Evolutionary conservation across 306 rosid species (phyloP).

Genomic region (Medicago ruthenica): DNA sequence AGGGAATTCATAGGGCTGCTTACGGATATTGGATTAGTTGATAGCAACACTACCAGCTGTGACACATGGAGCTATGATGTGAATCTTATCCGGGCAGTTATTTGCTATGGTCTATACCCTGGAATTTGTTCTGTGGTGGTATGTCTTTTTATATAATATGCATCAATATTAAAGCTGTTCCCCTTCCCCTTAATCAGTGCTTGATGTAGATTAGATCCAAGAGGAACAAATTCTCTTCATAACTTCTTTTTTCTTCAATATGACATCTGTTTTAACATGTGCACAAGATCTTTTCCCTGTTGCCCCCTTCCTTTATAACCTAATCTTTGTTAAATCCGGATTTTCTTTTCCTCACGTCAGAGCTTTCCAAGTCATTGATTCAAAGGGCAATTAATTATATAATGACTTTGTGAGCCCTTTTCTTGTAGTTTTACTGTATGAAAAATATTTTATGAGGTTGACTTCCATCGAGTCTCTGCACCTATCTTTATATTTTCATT

Average conservation of each 20-base stretch:
- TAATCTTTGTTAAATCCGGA: slow-evolving; percentile 12
- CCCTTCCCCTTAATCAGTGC: slow-evolving; percentile 8
- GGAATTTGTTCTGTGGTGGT: slow-evolving; percentile 96
- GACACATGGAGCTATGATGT: slow-evolving; percentile 73
- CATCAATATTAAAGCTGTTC: slow-evolving; percentile 4
- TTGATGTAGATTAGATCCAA: slow-evolving; percentile 2
- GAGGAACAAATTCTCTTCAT: slow-evolving; percentile 5
- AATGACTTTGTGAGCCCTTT: slow-evolving; percentile 19
- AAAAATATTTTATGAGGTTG: background rate
- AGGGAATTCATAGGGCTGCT: slow-evolving; percentile 77
- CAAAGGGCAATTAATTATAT: slow-evolving; percentile 1
- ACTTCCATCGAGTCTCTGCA: background rate
- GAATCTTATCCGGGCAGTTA: slow-evolving; percentile 75
- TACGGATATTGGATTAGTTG: slow-evolving; percentile 76
- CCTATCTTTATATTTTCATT: background rate
- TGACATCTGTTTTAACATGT: slow-evolving; percentile 25
- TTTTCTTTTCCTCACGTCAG: slow-evolving; percentile 1
- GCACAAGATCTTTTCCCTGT: slow-evolving; percentile 8
- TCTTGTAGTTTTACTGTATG: background rate
- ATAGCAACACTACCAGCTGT: slow-evolving; percentile 62
- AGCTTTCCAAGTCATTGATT: slow-evolving; percentile 21
- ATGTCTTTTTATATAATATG: slow-evolving; percentile 33
- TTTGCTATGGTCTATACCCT: slow-evolving; percentile 93
- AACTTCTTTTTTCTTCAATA: background rate
- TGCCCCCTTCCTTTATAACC: slow-evolving; percentile 14